phyloP scores from a whole-genome alignment of 805 yeast genomes.

The Kazachstania kunashirensis region DNA sequence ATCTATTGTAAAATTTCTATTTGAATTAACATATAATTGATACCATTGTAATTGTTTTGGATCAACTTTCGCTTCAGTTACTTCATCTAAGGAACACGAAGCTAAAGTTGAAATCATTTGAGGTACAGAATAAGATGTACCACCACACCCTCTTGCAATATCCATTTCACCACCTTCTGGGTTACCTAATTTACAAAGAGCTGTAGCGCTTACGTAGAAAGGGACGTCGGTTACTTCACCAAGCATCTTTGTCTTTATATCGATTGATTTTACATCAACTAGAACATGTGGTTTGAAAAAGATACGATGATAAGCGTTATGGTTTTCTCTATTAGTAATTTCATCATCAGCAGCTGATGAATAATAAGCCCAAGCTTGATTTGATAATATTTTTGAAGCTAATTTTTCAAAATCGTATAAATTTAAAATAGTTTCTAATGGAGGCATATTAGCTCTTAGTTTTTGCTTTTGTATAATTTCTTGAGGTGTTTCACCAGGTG shows the following conservation, averaged over 20 bases:
- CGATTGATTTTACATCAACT: slow-evolving; percentile 71
- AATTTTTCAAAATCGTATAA: slow-evolving; percentile 79
- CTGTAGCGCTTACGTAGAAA: slow-evolving; percentile 86
- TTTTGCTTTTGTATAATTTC: slow-evolving; percentile 22
- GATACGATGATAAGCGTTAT: slow-evolving; percentile 76
- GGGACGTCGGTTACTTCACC: slow-evolving; percentile 68
- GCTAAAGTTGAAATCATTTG: slow-evolving; percentile 94
- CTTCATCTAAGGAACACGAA: slow-evolving; percentile 80
- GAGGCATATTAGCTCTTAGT: slow-evolving; percentile 47
- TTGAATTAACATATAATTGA: slow-evolving; percentile 76
- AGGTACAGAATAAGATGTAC: slow-evolving; percentile 44
- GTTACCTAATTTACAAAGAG: slow-evolving; percentile 83
- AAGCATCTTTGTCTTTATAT: slow-evolving; percentile 59
- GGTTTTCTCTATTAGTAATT: slow-evolving; percentile 81
- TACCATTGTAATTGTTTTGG: slow-evolving; percentile 72
- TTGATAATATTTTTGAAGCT: slow-evolving; percentile 69
- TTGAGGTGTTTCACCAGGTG: slow-evolving; percentile 29
- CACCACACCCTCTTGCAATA: slow-evolving; percentile 73
- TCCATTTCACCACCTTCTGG: slow-evolving; percentile 80
- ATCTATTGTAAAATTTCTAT: slow-evolving; percentile 51
- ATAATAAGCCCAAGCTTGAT: slow-evolving; percentile 86
- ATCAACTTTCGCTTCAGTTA: slow-evolving; percentile 55
- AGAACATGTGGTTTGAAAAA: slow-evolving; percentile 79
- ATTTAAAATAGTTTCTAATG: slow-evolving; percentile 59
- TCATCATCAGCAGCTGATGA: slow-evolving; percentile 92